Conservation (phyloP, 2,329 filamentous ascomycete species). For the Colletotrichum phormii region DNA sequence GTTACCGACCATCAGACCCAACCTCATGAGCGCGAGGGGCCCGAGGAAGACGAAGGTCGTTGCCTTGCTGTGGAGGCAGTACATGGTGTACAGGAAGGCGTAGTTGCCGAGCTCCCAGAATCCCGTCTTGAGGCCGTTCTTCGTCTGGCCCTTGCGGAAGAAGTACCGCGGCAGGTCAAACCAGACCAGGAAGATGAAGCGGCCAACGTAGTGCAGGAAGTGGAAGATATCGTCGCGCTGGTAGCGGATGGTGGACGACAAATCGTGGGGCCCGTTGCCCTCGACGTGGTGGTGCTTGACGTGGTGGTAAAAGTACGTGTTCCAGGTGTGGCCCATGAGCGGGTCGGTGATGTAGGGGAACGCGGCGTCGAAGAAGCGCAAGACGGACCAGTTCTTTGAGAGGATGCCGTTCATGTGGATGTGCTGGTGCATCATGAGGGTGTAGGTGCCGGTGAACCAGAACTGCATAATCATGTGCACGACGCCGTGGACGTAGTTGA, state of each 20-base stretch:
- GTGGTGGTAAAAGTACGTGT: constrained; percentile 87
- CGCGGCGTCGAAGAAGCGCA: constrained; percentile 66
- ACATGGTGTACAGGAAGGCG: constrained; percentile 61
- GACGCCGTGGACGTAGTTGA: constrained; percentile 75
- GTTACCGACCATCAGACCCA: constrained; percentile 84
- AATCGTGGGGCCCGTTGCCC: constrained; percentile 80
- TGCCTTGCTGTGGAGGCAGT: constrained; percentile 63
- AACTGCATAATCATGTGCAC: constrained; percentile 74
- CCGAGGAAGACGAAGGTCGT: constrained; percentile 74
- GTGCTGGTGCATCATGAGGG: constrained; percentile 86
- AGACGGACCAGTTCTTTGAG: constrained; percentile 53
- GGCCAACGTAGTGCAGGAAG: constrained; percentile 78
- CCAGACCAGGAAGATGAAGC: constrained; percentile 82
- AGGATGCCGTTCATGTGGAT: constrained; percentile 82
- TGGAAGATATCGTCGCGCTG: constrained; percentile 75
- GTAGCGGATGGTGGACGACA: constrained; percentile 81
- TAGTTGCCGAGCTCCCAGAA: constrained; percentile 73
- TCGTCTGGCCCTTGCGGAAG: constrained; percentile 67
- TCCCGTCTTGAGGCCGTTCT: constrained; percentile 65
- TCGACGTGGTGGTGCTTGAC: constrained; percentile 90
- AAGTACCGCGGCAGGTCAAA: constrained; percentile 82
- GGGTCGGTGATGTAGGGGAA: constrained; percentile 83
- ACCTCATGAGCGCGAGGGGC: constrained; percentile 73
- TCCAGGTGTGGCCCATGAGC: constrained; percentile 86
- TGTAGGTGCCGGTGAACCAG: constrained; percentile 80